Base-by-base conservation (phyloP, 2,329 filamentous ascomycete species). In the Mollisia scopiformis region DNA sequence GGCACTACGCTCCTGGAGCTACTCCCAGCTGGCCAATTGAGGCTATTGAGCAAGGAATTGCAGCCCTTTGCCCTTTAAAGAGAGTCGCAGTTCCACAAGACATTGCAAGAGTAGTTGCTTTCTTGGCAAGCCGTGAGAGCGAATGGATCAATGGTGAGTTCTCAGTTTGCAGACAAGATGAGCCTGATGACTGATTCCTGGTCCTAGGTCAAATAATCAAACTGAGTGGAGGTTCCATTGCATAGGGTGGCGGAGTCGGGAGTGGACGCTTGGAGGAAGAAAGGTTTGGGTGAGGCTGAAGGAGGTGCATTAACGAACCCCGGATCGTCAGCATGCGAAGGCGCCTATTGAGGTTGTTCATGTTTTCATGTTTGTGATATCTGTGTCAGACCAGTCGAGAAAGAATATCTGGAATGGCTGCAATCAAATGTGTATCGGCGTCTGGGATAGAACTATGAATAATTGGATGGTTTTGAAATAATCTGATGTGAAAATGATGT, bases 101-200 rank as follows among this genome's bases (percentile, higher is more conserved):
- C 66, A 82, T 88, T 68, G 85, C 83, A 53, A 61, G 59, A 54
- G 66, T 63, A 14, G 66, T 71, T 11, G 66, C 64, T 11, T 66
- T 69, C 31, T 80, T 83, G 62, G 79, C 83, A 66, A 82, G 81
- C 66, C 78, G 81, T 6, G 85, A 86, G 69, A 82, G 83, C 59
- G 84, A 87, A 74, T 88, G 85, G 85, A 84, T 88, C 71, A 88
- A 88, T 71, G 85, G 85, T 65, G 86, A 35, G 55, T 37, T 11
- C 13, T 11, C 13, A 16, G n/a, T 65, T 72, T 81, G 16, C 31
- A 72, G 19, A 46, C 35, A 33, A 8, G 23, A 19, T 37, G 8
- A 55, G 33, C 30, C 10, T 19, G 28, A 37, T 25, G 6, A 13
- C n/a, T 41, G n/a, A 43, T 59, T n/a, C 55, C 23, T 23, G 8